Evolutionary conservation across 2,329 filamentous ascomycete species (phyloP), one percentile per base, ranked within the genome.

Genomic region (Seiridium unicorne): DNA sequence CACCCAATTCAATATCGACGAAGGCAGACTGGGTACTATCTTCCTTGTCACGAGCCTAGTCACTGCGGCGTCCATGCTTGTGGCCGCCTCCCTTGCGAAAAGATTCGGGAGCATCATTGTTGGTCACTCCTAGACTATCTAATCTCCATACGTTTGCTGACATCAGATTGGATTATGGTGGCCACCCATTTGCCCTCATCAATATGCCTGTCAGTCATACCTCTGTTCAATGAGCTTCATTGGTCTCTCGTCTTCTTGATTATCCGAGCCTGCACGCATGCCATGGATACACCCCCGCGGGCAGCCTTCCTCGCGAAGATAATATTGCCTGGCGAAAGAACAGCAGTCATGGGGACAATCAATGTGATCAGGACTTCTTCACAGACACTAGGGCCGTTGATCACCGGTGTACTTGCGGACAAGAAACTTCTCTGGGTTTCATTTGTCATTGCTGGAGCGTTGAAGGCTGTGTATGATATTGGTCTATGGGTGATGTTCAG

Each of bases 111-210:
- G 92, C 42, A 82, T 91, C 49, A 87, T 87, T 64, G 84, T 88
- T 60, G 77, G 86, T 51, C 81, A 83, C 13, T 77, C 81, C 68
- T 68, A 34, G 59, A 42, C 38, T 73, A 51, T 26, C 18, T 26
- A 26, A 26, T 26, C 18, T 26, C 65, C 66, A 65, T 68, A 31
- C 66, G 49, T 57, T 60, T 68, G 5, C 32, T 57, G 61, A 65
- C 60, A 5, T 59, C 4, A 18, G n/a, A 13, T 1, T 62, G 86
- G 78, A 91, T 89, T 1, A 92, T 92, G 89, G 88, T 90, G 7
- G 89, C 90, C 68, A 91, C 89, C 0, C 89, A 92, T 65, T 77
- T 92, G 0, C 89, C 89, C 0, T 90, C 88, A 0, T 79, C 89
- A 6, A 73, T 91, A 34, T 88, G 87, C 64, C 80, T 91, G 1